These are phyloP conservation scores for Brasenia schreberi DNA, from an alignment of 164 flowering plant species.

Conservation along the genomic window DNA sequence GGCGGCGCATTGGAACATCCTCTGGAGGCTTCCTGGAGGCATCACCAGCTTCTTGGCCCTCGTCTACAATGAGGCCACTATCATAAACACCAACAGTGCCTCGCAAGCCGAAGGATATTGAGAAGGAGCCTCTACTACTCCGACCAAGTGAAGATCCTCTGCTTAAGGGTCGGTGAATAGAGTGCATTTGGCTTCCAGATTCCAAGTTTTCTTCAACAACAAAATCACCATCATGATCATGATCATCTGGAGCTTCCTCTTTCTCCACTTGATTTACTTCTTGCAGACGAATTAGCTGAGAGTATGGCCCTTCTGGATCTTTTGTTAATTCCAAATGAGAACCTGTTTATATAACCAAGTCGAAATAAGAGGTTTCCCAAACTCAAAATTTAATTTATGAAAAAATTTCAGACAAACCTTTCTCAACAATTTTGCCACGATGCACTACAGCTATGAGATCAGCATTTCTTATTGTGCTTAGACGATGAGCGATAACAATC, in stretches of 20 bases:
- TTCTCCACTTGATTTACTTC: conserved; percentile 20
- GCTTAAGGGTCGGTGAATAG: conserved; percentile 22
- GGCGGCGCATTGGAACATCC: conserved; percentile 24
- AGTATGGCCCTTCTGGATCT: conserved; percentile 51
- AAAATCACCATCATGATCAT: too few relatives aligned
- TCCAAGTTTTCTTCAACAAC: background rate
- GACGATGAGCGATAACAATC: conserved; percentile 60
- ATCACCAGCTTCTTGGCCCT: conserved; percentile 2
- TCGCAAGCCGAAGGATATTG: conserved; percentile 15
- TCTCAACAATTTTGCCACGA: conserved; percentile 48
- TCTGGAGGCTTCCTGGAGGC: conserved; percentile 1
- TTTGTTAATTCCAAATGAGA: conserved; percentile 44
- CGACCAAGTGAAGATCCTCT: conserved; percentile 10
- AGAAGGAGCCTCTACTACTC: conserved; percentile 11
- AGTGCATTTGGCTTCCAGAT: conserved; percentile 23
- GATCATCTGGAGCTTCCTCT: background rate
- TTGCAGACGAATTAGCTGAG: conserved; percentile 46
- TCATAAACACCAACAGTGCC: conserved; percentile 11
- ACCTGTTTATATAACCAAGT: conserved; percentile 20
- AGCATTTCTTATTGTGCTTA: conserved; percentile 53
- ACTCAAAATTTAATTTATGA: background rate
- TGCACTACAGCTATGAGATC: conserved; percentile 55
- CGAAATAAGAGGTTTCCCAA: background rate
- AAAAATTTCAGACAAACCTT: conserved; percentile 21
- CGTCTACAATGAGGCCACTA: conserved; percentile 5